Base-by-base conservation (phyloP, 139 green algal species). In the Haematococcus lacustris region DNA sequence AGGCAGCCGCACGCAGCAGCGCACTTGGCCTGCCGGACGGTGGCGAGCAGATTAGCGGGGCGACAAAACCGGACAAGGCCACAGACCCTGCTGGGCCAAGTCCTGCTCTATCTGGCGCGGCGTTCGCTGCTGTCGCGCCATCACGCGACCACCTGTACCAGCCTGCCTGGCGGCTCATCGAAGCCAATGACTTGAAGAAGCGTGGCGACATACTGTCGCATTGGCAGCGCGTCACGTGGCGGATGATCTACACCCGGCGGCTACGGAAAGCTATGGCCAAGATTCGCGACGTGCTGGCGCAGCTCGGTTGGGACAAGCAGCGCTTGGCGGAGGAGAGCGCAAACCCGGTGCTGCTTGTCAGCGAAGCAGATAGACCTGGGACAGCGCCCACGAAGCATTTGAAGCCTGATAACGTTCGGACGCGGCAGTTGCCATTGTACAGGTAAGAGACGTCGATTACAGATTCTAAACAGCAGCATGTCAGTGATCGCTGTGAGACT, bases 121-220 rank as follows among this genome's bases (percentile, higher is more conserved):
- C 63, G 6, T 43, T 66, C 30, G 51, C 50, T 35, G 38, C 68
- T 51, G 51, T 38, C 47, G 65, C 51, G 35, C 65, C 40, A 5
- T 39, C 62, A 17, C 35, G 38, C 59, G 37, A 66, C 38, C 7
- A 37, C 38, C 21, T 25, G 34, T 77, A 78, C 59, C 6, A 28
- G 37, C 84, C 84, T 28, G 78, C 78, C 32, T 88, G 81, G 84
- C 69, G 81, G 43, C 62, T 84, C 60, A 71, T 85, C 1, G 81
- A 87, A 53, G 73, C 72, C 33, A 81, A 83, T 39, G 75, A 84
- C 57, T 87, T 81, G 80, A 61, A 71, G n/a, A 88, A 87, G 69
- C 79, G 85, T 25, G 74, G 74, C 2, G 68, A 73, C 23, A 76
- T 78, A 7, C 43, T 83, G 41, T 47, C 82, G 61, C 65, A 76